These are phyloP conservation scores for Gossypium thurberi DNA, from an alignment of 345 rosid species.

Conservation along the genomic window DNA sequence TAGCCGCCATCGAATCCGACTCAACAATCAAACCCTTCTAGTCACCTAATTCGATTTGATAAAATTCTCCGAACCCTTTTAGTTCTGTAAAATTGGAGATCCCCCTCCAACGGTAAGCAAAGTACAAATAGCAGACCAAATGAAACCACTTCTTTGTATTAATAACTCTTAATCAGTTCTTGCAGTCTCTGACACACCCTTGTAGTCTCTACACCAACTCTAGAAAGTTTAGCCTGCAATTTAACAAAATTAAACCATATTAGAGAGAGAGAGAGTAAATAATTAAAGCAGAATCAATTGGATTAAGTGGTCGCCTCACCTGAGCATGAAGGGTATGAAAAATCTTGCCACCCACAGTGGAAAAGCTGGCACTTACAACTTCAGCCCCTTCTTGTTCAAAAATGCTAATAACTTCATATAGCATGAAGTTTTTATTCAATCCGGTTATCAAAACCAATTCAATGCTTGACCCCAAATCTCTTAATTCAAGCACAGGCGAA, in stretches of 20 bases:
- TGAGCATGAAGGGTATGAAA: conserved; percentile 51
- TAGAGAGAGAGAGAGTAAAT: not conserved
- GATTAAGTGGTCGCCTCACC: conserved; percentile 1
- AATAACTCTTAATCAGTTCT: conserved; percentile 18
- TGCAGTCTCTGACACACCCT: conserved; percentile 33
- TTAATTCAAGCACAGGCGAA: conserved; percentile 32
- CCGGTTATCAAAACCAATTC: conserved; percentile 36
- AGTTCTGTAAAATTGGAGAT: too few species aligned
- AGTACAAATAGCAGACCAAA: too few species aligned
- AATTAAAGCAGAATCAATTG: not conserved
- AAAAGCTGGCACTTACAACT: conserved; percentile 40
- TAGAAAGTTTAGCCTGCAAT: conserved; percentile 34
- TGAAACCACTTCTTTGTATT: too few species aligned
- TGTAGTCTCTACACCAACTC: conserved; percentile 48
- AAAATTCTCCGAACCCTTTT: too few species aligned
- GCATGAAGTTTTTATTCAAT: conserved; percentile 31
- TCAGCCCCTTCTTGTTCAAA: conserved; percentile 55
- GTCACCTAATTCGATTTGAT: too few species aligned
- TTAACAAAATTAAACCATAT: not conserved
- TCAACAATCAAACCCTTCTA: too few species aligned
- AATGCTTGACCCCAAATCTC: conserved; percentile 34
- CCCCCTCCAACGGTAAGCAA: too few species aligned
- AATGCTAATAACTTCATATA: conserved; percentile 32
- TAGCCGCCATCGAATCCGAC: too few species aligned
- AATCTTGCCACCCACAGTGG: conserved; percentile 35